phyloP scores from a whole-genome alignment of 2,329 filamentous ascomycete species.

The Microdochium bolleyi region DNA sequence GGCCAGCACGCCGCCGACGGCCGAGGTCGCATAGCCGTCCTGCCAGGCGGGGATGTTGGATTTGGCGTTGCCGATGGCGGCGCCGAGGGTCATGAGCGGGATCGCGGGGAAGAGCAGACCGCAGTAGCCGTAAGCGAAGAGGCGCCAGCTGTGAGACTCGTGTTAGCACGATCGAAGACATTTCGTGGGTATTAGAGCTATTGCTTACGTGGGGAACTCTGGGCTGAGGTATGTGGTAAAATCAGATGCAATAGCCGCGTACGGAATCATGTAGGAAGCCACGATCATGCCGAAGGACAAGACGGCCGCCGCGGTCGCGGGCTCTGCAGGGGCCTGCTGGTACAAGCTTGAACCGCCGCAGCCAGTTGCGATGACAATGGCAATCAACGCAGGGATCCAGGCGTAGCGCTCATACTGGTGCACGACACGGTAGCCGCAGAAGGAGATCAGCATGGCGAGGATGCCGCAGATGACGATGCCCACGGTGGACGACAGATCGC shows the following conservation, averaged over 20 bases:
- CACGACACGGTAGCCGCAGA: constrained; percentile 50
- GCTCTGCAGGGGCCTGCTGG: constrained; percentile 34
- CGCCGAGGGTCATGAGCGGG: constrained; percentile 53
- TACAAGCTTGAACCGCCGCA: constrained; percentile 41
- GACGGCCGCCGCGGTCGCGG: constrained; percentile 35
- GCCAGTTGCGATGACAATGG: constrained; percentile 45
- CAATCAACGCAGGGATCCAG: constrained; percentile 46
- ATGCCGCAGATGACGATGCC: constrained; percentile 55
- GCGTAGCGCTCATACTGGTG: constrained; percentile 52
- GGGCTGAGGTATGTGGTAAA: constrained; percentile 55
- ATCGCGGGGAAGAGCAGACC: constrained; percentile 48
- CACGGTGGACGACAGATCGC: constrained; percentile 39
- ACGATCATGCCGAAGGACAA: constrained; percentile 53
- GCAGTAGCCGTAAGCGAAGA: constrained; percentile 49
- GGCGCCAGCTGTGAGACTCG: constrained; percentile 13
- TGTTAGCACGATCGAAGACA: constrained; percentile 2
- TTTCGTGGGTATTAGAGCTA: not conserved
- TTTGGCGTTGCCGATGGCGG: constrained; percentile 55
- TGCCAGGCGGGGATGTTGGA: constrained; percentile 44
- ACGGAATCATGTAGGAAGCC: constrained; percentile 57
- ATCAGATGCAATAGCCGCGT: constrained; percentile 50
- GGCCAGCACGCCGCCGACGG: constrained; percentile 50
- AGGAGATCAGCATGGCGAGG: constrained; percentile 50
- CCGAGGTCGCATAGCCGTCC: constrained; percentile 42
- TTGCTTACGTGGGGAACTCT: constrained; percentile 38